phyloP scores from a whole-genome alignment of 2,329 filamentous ascomycete species.

The Pyrenophora graminea region DNA sequence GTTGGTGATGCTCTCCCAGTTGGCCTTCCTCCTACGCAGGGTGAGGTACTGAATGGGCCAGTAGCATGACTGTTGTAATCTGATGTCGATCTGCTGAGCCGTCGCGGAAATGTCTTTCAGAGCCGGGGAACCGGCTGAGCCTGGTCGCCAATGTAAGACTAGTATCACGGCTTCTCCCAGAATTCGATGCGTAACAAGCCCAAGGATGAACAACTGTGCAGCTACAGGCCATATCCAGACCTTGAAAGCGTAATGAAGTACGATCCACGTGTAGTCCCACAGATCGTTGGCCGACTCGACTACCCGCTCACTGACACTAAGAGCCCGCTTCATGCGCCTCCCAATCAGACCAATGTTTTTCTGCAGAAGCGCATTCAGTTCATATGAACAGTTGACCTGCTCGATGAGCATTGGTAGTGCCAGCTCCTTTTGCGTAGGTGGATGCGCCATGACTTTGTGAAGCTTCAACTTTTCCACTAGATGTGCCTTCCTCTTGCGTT shows the following conservation, averaged over 20 bases:
- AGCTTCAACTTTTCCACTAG: constrained; percentile 85
- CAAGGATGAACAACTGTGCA: constrained; percentile 71
- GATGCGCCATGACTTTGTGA: constrained; percentile 80
- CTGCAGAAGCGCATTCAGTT: constrained; percentile 82
- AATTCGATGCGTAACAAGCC: constrained; percentile 77
- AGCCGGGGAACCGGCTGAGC: constrained; percentile 73
- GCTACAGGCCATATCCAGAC: constrained; percentile 79
- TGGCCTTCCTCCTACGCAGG: constrained; percentile 81
- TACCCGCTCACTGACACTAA: constrained; percentile 92
- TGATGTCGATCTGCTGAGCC: constrained; percentile 95
- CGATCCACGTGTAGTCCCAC: constrained; percentile 72
- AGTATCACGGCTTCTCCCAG: constrained; percentile 77
- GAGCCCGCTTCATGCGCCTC: constrained; percentile 75
- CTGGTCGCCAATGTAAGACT: constrained; percentile 81
- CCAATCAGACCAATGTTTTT: constrained; percentile 88
- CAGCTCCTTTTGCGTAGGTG: constrained; percentile 79
- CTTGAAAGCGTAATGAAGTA: constrained; percentile 71
- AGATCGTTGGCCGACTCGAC: constrained; percentile 90
- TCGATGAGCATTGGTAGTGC: constrained; percentile 81
- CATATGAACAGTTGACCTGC: constrained; percentile 94
- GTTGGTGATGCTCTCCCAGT: constrained; percentile 94
- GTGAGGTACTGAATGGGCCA: constrained; percentile 98
- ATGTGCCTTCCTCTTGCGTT: constrained; percentile 64
- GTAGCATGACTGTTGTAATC: constrained; percentile 96
- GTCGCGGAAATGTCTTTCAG: constrained; percentile 96